Evolutionary conservation across 129 eudicot species (phyloP), one percentile per base, ranked within the genome.

Genomic region (Centaurea solstitialis): DNA sequence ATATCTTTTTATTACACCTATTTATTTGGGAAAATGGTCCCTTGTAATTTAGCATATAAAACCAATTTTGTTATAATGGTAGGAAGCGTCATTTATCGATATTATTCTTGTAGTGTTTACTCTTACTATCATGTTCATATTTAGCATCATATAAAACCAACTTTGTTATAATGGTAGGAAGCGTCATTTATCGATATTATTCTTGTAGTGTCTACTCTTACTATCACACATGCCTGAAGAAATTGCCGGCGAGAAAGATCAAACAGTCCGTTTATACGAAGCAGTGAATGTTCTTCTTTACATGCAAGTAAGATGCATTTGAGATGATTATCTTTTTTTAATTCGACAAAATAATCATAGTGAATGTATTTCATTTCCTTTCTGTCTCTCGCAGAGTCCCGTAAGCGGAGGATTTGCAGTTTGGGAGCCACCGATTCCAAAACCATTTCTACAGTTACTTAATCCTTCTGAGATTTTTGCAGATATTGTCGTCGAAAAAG

Each of bases 391-490:
- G 18, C 50, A 85, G 88, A 91, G 86, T 75, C 92, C 90, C 43
- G 7, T 74, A n/a, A 88, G 82, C 62, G 96, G 96, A 7, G 96
- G 93, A 65, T 91, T 91, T 83, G 91, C 87, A 0, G 79, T 88
- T 28, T 91, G 96, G 96, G 93, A 91, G 78, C 88, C 91, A 70
- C 91, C 93, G 62, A 57, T 88, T 78, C 89, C 96, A 15, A 77
- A 87, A 22, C 89, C 91, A 28, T 84, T 80, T 64, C 71, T 91
- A 77, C 84, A 91, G 82, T 86, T 88, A 76, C 74, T 88, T 81
- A 91, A 91, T 76, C 96, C 93, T 47, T 91, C 92, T 9, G 96
- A 91, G 82, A 70, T 91, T 23, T 91, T 91, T 24, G 91, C 89
- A 7, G 93, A 91, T 61, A 88, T 91, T 45, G 93, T 88, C 8